These are phyloP conservation scores for Pseudogymnoascus sp. DNA, from an alignment of 2,329 filamentous ascomycete genomes.

Conservation along the genomic window DNA sequence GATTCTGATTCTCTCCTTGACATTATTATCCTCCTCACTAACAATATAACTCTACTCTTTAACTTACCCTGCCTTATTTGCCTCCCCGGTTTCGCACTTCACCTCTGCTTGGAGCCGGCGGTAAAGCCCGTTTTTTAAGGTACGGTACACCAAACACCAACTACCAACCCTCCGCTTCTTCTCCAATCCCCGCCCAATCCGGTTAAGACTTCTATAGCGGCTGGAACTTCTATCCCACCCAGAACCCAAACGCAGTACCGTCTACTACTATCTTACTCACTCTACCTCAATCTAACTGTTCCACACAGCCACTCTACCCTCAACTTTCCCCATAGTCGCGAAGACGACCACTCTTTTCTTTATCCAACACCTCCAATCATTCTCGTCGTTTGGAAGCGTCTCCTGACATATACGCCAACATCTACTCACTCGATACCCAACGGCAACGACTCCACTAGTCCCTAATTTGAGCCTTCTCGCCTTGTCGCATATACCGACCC, in stretches of 20 bases:
- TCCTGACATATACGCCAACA: not conserved
- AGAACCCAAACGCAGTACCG: not conserved
- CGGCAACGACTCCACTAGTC: not conserved
- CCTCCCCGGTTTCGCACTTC: not conserved
- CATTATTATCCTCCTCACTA: not conserved
- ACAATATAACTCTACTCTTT: not conserved
- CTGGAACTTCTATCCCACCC: slow-evolving; percentile 1
- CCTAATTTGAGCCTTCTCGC: not conserved
- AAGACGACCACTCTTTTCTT: not conserved
- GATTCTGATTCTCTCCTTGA: not conserved
- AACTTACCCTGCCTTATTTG: not conserved
- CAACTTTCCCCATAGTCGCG: not conserved
- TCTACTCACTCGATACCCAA: not conserved
- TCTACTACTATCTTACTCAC: not conserved
- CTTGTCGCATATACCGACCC: not conserved
- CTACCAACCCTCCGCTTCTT: slow-evolving; percentile 8
- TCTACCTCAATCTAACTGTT: no score
- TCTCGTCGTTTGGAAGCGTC: not conserved
- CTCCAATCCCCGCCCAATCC: slow-evolving; percentile 10
- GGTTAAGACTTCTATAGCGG: not conserved
- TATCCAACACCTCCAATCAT: not conserved
- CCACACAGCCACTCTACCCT: not conserved
- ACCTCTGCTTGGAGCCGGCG: not conserved
- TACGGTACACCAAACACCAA: not conserved
- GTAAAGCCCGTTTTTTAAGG: not conserved